phyloP scores from a whole-genome alignment of 164 flowering plant genomes.

The Liquidambar formosana region DNA sequence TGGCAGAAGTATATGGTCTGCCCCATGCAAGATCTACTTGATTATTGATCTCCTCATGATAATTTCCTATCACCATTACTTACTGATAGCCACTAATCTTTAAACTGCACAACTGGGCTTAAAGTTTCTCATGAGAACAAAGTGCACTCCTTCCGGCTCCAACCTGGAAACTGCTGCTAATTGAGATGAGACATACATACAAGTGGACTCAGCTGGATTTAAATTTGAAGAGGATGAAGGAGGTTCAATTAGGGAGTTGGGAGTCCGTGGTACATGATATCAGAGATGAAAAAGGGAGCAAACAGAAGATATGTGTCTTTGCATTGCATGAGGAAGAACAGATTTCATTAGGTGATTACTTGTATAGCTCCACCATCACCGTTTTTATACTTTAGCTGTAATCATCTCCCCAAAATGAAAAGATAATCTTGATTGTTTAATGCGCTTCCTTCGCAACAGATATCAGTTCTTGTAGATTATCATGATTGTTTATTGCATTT shows the following conservation, averaged over 20 bases:
- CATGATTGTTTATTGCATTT: no score
- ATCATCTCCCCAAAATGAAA: not conserved
- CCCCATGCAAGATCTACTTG: not conserved
- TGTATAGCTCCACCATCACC: not conserved
- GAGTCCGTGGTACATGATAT: not conserved
- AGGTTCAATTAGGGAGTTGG: not conserved
- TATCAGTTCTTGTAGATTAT: no score
- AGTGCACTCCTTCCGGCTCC: not conserved
- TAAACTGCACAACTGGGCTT: not conserved
- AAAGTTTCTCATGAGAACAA: not conserved
- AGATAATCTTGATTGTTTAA: no score
- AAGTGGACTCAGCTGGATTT: not conserved
- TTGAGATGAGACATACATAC: no score
- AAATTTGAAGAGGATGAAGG: not conserved
- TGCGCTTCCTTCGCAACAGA: no score
- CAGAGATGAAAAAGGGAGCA: not conserved
- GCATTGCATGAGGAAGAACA: not conserved
- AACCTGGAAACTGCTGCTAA: no score
- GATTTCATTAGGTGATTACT: not conserved
- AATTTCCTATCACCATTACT: not conserved
- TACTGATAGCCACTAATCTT: no score
- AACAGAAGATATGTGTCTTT: not conserved
- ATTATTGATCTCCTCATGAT: not conserved
- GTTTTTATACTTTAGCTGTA: not conserved
- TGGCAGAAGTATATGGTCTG: not conserved